Percentiles rank a stretch among this genome's conserved stretches.
Evolutionary conservation across 116 monocot genomes (phyloP).

Genomic region (Zostera marina): DNA sequence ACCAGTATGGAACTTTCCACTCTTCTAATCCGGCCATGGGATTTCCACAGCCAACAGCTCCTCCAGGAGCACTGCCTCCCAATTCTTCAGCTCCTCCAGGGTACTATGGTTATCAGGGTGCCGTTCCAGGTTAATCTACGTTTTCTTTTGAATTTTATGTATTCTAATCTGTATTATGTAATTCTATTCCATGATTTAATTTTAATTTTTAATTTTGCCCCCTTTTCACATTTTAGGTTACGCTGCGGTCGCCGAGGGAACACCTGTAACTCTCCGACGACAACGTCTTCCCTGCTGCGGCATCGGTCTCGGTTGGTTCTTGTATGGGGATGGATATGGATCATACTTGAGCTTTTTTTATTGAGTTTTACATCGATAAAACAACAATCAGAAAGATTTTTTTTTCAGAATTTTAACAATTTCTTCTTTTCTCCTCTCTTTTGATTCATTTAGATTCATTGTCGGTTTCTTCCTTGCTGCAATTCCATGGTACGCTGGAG

Average conservation of each 20-base stretch:
- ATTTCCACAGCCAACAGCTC: constrained; percentile 50
- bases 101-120: constrained; percentile 57
- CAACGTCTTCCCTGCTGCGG: constrained; percentile 61
- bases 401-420: background rate
- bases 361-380: background rate
- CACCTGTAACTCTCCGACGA: constrained; percentile 25
- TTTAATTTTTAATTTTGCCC: background rate
- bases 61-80: constrained; percentile 26
- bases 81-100: constrained; percentile 16
- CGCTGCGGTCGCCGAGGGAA: constrained; percentile 43
- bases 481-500: constrained; percentile 90
- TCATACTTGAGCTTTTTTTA: background rate
- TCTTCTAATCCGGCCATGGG: constrained; percentile 34
- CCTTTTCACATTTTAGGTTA: constrained; percentile 15
- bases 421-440: background rate
- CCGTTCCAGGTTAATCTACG: constrained; percentile 25
- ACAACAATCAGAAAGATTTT: background rate
- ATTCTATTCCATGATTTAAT: background rate
- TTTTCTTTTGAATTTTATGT: background rate
- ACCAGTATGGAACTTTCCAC: constrained; percentile 41
- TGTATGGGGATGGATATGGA: constrained; percentile 41
- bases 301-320: constrained; percentile 70
- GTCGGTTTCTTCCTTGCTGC: constrained; percentile 74
- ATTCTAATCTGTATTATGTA: background rate
- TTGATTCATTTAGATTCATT: constrained; percentile 42